Conservation (phyloP, 2,329 filamentous ascomycete species). For the Aspergillus cejpii region DNA sequence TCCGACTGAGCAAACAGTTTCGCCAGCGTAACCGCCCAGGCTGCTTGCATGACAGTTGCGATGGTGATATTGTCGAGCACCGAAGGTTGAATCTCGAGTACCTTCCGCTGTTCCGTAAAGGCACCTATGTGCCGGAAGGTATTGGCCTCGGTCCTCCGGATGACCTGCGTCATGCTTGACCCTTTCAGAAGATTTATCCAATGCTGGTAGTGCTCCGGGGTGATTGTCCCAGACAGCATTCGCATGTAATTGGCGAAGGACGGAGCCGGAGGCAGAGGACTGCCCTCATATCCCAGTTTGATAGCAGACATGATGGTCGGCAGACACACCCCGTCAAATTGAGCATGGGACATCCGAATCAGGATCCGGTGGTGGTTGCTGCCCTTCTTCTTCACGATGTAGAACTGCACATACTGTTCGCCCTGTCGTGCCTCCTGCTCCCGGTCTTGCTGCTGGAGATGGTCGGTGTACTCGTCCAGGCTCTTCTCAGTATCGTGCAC, state of each 20-base stretch:
- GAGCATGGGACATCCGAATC: constrained; percentile 60
- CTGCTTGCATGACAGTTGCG: constrained; percentile 60
- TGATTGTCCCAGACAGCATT: constrained; percentile 35
- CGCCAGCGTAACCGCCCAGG: constrained; percentile 59
- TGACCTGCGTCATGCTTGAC: constrained; percentile 46
- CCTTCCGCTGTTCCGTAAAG: constrained; percentile 33
- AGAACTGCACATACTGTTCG: constrained; percentile 56
- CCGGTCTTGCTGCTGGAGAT: constrained; percentile 52
- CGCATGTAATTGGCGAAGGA: constrained; percentile 46
- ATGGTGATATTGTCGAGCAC: constrained; percentile 53
- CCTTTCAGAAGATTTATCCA: constrained; percentile 55
- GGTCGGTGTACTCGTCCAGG: constrained; percentile 47
- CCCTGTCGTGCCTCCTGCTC: constrained; percentile 52
- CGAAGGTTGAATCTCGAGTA: constrained; percentile 38
- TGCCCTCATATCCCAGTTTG: constrained; percentile 47
- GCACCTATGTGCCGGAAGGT: constrained; percentile 33
- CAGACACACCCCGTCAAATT: constrained; percentile 63
- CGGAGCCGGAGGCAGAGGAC: constrained; percentile 33
- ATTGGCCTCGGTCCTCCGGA: constrained; percentile 29
- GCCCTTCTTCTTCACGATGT: constrained; percentile 43
- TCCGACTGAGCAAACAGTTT: constrained; percentile 49
- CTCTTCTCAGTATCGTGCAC: constrained; percentile 49
- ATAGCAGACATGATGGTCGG: constrained; percentile 57
- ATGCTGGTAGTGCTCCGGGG: constrained; percentile 49
- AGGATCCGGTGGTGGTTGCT: constrained; percentile 45